phyloP scores from a whole-genome alignment of 257 asterid genomes.

The Solanum chmielewskii region DNA sequence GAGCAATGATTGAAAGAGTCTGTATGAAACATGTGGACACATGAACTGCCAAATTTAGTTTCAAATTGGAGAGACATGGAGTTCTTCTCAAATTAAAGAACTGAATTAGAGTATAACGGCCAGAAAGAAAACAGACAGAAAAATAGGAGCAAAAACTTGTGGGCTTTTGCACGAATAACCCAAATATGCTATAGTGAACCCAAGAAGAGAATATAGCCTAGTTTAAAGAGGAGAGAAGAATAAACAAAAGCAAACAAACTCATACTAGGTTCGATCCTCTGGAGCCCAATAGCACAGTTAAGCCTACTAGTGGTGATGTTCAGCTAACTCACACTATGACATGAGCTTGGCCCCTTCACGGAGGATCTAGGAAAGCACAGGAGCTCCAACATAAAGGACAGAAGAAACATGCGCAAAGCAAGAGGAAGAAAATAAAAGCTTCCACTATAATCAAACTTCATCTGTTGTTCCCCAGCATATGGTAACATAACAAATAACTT shows the following conservation, averaged over 20 bases:
- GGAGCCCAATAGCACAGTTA: background rate
- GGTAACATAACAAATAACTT: background rate
- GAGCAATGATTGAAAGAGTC: background rate
- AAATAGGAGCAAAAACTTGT: background rate
- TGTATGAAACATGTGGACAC: background rate
- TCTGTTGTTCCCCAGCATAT: background rate
- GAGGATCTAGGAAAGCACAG: background rate
- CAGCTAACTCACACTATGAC: background rate
- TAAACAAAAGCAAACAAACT: background rate
- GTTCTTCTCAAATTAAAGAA: background rate
- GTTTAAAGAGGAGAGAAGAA: background rate
- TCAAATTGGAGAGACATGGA: background rate
- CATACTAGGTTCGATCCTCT: background rate
- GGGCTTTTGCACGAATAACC: background rate
- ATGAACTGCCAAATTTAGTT: background rate
- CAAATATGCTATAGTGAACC: background rate
- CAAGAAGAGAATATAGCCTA: background rate
- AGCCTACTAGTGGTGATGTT: background rate
- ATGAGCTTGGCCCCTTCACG: background rate
- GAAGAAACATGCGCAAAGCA: background rate
- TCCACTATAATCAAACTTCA: background rate
- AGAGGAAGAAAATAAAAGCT: background rate
- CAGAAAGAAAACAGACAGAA: background rate
- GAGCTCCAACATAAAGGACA: background rate
- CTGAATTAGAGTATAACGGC: background rate